These are phyloP conservation scores for Diaporthe citriasiana DNA, from an alignment of 2,329 filamentous ascomycete genomes.

Conservation along the genomic window DNA sequence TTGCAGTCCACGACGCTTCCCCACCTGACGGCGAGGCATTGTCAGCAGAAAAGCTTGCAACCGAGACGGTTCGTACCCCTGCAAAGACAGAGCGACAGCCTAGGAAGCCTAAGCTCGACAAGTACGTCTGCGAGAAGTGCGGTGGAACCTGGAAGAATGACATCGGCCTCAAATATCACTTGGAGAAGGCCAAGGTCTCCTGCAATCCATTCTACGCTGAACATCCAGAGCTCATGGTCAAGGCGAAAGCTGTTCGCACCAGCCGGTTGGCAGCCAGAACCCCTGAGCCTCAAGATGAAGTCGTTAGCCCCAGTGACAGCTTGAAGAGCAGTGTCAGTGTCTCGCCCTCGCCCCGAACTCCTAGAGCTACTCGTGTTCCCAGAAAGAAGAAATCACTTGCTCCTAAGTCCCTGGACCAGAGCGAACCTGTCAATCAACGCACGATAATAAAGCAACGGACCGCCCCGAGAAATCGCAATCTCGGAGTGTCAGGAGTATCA, in stretches of 20 bases:
- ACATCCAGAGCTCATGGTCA: constrained; percentile 45
- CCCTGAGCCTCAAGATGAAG: constrained; percentile 23
- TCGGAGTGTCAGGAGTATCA: constrained; percentile 18
- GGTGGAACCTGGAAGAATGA: constrained; percentile 70
- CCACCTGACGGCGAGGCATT: not conserved
- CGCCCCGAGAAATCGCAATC: constrained; percentile 16
- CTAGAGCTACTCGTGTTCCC: not conserved
- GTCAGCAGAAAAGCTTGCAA: not conserved
- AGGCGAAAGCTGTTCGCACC: constrained; percentile 26
- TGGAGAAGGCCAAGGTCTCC: constrained; percentile 65
- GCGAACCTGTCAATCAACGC: constrained; percentile 31
- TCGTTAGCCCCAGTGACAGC: constrained; percentile 3
- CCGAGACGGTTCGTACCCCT: not conserved
- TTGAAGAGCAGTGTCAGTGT: not conserved
- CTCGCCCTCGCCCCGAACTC: constrained; percentile 15
- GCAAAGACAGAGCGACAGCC: constrained; percentile 14
- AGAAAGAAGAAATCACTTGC: constrained; percentile 21
- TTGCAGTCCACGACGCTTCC: not conserved
- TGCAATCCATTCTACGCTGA: constrained; percentile 66
- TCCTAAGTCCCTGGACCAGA: not conserved
- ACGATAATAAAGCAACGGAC: constrained; percentile 39
- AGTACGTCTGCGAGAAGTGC: constrained; percentile 64
- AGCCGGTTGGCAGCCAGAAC: constrained; percentile 13
- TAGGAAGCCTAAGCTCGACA: constrained; percentile 24
- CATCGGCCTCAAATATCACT: constrained; percentile 70